Base-by-base conservation (phyloP, 108 stramenopile species). In the Chaetoceros tenuissimus region DNA sequence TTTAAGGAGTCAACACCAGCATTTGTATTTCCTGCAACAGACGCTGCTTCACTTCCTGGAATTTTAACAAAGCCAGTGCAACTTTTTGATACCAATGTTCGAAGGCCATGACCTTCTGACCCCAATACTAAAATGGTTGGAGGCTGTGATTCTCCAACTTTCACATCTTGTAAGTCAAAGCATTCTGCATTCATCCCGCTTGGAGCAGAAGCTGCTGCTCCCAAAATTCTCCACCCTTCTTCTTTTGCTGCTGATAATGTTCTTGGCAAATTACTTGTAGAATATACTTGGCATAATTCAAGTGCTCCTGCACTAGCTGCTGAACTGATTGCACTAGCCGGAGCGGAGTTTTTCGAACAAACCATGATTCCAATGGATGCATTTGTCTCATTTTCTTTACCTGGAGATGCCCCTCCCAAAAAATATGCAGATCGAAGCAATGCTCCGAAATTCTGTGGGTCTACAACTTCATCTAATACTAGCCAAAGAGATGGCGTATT, bases 51-150 rank as follows among this genome's bases (percentile, higher is more conserved):
- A 22, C 74, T 80, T 10, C 83, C 76, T 21, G 86, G 81, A 54
- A 97, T 87, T n/a, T 72, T 59, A 0, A 98, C 94, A 69, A 96
- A 89, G 29, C 81, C 87, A 5, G 91, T 88, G 66, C 95, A 96
- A 3, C 82, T 70, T 43, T 77, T 77, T 1, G 84, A 74, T 0
- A 98, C 94, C 48, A 94, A 70, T 3, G 78, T 90, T 34, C 97
- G 78, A 51, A 98, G 55, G 7, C 97, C 97, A 58, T 86, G 74
- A 2, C 97, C 97, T 64, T 98, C 97, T 8, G 89, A 94, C 18
- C 97, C 97, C n/a, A 98, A 71, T 3, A 98, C 97, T 0, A 98
- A 59, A 23, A 98, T 55, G 8, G 87, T 93, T n/a, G 97, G 97
- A 17, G 66, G 65, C 1, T 44, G 25, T 0, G 20, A 18, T 7